Conservation (phyloP, 192 early-diverging fungal genomes). For the Backusella circina region DNA sequence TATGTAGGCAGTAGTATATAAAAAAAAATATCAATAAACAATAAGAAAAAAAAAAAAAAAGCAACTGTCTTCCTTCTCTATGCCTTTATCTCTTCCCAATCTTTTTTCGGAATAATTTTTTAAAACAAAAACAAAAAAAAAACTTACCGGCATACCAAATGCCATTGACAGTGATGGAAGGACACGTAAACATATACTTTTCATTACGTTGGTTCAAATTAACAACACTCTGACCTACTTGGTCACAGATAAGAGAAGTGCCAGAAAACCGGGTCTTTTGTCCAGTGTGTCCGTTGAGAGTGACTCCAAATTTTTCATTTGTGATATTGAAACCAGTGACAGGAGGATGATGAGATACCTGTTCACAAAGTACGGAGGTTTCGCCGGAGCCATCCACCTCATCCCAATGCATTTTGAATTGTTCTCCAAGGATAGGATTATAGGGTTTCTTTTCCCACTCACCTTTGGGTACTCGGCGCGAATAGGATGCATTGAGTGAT, state of each 20-base stretch:
- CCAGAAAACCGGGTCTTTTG: conserved; percentile 62
- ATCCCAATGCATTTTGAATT: conserved; percentile 45
- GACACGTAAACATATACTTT: conserved; percentile 64
- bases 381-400: conserved; percentile 53
- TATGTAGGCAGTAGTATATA: background rate
- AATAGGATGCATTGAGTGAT: too few species aligned
- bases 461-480: too few species aligned
- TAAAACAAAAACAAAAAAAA: background rate
- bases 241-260: conserved; percentile 65
- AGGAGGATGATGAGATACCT: conserved; percentile 52
- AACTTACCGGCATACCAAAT: conserved; percentile 37
- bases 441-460: too few species aligned
- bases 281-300: conserved; percentile 29
- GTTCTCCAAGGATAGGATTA: conserved; percentile 50
- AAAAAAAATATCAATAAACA: too few species aligned
- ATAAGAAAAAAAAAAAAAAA: too few species aligned
- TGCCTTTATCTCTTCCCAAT: too few species aligned
- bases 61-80: too few species aligned
- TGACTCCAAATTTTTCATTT: conserved; percentile 30
- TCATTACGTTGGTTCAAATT: conserved; percentile 40
- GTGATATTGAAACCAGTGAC: conserved; percentile 45
- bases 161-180: conserved; percentile 66
- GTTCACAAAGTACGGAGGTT: conserved; percentile 35
- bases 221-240: conserved; percentile 71
- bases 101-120: background rate